Conservation (phyloP, 129 eudicot species). For the Flaveria linearis region DNA sequence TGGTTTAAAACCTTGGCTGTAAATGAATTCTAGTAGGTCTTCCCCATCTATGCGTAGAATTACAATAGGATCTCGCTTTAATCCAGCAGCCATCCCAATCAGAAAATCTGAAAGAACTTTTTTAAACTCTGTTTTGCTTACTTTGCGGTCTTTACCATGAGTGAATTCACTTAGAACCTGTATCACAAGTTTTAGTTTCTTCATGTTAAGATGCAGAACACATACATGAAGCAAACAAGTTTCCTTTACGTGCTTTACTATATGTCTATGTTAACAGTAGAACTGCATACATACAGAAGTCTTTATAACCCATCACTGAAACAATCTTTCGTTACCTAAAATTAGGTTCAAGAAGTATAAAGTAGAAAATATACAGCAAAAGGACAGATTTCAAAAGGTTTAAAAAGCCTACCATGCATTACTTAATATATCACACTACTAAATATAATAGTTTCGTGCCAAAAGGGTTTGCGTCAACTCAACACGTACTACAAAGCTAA, state of each 20-base stretch:
- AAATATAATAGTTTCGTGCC: background rate
- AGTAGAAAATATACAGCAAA: slow-evolving; percentile 17
- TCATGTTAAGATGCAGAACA: slow-evolving; percentile 18
- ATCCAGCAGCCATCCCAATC: slow-evolving; percentile 94
- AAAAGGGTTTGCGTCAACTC: background rate
- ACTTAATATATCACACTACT: background rate
- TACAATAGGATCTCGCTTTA: slow-evolving; percentile 88
- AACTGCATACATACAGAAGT: slow-evolving; percentile 18
- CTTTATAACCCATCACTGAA: slow-evolving; percentile 23
- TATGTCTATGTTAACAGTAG: slow-evolving; percentile 14
- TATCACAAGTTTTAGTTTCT: slow-evolving; percentile 18
- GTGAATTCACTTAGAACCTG: slow-evolving; percentile 92
- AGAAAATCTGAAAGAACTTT: slow-evolving; percentile 86
- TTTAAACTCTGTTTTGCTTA: slow-evolving; percentile 78
- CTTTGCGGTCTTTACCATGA: slow-evolving; percentile 72
- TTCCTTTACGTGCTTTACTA: background rate
- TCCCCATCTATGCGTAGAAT: slow-evolving; percentile 96
- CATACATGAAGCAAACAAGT: background rate
- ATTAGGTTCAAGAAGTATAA: slow-evolving; percentile 19
- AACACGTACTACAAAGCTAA: background rate
- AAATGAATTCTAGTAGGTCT: slow-evolving; percentile 67
- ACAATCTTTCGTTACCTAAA: slow-evolving; percentile 27
- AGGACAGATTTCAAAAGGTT: slow-evolving; percentile 29
- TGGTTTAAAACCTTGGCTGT: slow-evolving; percentile 59
- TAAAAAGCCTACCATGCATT: slow-evolving; percentile 31